A percentile compares a stretch with the other conserved stretches of the same genome.
Conservation (phyloP, 495 filamentous ascomycete species). For the Delitschia confertaspora region DNA sequence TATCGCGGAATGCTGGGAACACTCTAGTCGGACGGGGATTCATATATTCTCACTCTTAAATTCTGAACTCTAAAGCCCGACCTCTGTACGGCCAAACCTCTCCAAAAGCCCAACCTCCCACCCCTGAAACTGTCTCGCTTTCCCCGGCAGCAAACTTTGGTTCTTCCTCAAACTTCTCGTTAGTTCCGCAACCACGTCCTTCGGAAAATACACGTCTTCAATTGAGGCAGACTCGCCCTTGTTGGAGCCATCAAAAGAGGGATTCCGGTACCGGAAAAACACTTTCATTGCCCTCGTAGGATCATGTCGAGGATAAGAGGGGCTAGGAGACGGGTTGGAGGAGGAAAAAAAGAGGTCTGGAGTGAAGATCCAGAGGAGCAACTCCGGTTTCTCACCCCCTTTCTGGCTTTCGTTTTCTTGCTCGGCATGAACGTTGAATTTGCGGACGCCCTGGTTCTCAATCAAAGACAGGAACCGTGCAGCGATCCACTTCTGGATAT, state of each 20-base stretch:
- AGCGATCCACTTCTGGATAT: constrained; percentile 33
- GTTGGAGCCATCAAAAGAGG: neutral
- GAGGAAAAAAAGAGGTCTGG: constrained; percentile 31
- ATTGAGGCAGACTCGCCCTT: constrained; percentile 8
- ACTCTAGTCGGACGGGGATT: too few relatives aligned
- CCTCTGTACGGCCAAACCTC: too few relatives aligned
- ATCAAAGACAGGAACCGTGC: constrained; percentile 29
- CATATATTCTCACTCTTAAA: too few relatives aligned
- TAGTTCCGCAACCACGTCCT: constrained; percentile 15
- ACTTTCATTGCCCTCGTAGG: constrained; percentile 32
- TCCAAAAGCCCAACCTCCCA: constrained; percentile 33
- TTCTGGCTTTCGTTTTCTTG: neutral
- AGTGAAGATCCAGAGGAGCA: constrained; percentile 34
- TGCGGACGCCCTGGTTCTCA: constrained; percentile 29
- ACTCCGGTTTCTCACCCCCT: neutral
- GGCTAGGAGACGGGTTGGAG: constrained; percentile 12
- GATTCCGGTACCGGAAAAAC: constrained; percentile 23
- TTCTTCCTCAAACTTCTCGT: constrained; percentile 17
- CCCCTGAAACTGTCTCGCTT: constrained; percentile 28
- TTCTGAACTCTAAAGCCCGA: too few relatives aligned
- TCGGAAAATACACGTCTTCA: constrained; percentile 24
- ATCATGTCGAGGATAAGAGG: constrained; percentile 4
- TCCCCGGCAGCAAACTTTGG: constrained; percentile 21
- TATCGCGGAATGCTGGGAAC: too few relatives aligned
- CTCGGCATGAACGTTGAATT: constrained; percentile 26